phyloP scores from a whole-genome alignment of 371 early-diverging fungal genomes.

The Coemansia sp. region DNA sequence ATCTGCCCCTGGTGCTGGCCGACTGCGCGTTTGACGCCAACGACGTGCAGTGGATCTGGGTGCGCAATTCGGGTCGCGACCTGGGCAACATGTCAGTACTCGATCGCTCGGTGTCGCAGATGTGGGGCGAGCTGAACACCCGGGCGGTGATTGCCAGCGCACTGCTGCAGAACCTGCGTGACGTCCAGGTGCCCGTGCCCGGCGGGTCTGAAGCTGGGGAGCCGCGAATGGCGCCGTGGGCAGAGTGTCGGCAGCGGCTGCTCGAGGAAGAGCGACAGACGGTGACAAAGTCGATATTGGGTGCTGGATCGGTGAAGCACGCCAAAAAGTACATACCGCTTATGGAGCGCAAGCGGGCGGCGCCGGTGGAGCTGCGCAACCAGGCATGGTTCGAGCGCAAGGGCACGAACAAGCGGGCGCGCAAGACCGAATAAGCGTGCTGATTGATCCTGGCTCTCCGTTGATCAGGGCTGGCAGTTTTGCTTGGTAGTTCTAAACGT shows the following conservation, averaged over 20 bases:
- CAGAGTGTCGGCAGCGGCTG: constrained; percentile 11
- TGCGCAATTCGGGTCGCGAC: constrained; percentile 25
- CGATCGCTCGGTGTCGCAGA: constrained; percentile 22
- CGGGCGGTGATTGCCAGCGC: constrained; percentile 41
- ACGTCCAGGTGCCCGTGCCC: constrained; percentile 17
- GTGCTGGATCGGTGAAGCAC: constrained; percentile 35
- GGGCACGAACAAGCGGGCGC: constrained; percentile 20
- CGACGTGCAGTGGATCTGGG: constrained; percentile 43
- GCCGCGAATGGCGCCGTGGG: constrained; percentile 11
- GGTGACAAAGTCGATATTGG: constrained; percentile 13
- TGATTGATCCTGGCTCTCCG: background rate
- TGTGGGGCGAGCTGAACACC: constrained; percentile 43
- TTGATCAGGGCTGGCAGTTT: background rate
- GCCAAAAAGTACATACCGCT: constrained; percentile 39
- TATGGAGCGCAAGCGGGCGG: constrained; percentile 41
- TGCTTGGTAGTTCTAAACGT: background rate
- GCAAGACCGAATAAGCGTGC: background rate
- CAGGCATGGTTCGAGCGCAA: constrained; percentile 46
- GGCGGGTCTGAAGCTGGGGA: background rate
- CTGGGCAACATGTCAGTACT: constrained; percentile 26
- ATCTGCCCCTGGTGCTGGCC: constrained; percentile 81
- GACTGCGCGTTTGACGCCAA: constrained; percentile 76
- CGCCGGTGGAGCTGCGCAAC: constrained; percentile 48
- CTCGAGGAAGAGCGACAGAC: constrained; percentile 4
- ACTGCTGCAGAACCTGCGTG: constrained; percentile 33